phyloP scores from a whole-genome alignment of 1,284 basidiomycete species.

The Chalciporus sp. region DNA sequence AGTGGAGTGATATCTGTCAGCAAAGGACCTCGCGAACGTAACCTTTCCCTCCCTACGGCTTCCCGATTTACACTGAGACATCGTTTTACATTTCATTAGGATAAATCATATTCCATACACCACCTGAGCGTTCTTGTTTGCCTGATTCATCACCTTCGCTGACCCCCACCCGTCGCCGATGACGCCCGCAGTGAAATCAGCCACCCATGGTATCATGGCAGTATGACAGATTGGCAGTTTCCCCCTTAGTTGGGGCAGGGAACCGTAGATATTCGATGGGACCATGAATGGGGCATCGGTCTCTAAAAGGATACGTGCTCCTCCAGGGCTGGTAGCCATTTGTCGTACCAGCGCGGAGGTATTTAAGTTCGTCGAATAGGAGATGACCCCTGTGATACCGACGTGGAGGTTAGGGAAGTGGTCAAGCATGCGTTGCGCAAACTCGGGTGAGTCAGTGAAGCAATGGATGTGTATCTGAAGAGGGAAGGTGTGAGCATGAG shows the following conservation, averaged over 20 bases:
- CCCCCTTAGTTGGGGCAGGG: slow-evolving; percentile 55
- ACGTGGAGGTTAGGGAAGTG: slow-evolving; percentile 81
- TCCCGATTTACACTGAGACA: too few relatives aligned
- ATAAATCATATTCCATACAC: slow-evolving; percentile 56
- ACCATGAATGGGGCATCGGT: slow-evolving; percentile 87
- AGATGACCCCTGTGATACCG: slow-evolving; percentile 81
- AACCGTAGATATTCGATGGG: slow-evolving; percentile 68
- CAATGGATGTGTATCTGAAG: slow-evolving; percentile 76
- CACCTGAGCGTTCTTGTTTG: slow-evolving; percentile 62
- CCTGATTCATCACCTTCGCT: slow-evolving; percentile 59
- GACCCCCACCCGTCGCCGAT: slow-evolving; percentile 55
- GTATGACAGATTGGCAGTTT: slow-evolving; percentile 72
- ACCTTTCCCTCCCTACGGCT: not conserved
- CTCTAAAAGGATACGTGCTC: slow-evolving; percentile 56
- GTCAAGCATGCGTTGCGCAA: slow-evolving; percentile 67
- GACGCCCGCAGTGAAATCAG: slow-evolving; percentile 65
- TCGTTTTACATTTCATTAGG: not conserved
- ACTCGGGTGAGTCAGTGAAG: slow-evolving; percentile 77
- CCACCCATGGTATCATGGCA: slow-evolving; percentile 83
- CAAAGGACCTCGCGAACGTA: too few relatives aligned
- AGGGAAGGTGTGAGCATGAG: not conserved
- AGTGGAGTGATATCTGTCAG: too few relatives aligned
- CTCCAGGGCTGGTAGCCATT: slow-evolving; percentile 38
- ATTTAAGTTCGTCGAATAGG: slow-evolving; percentile 71
- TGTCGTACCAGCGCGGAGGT: slow-evolving; percentile 62